These are phyloP conservation scores for Pyrenophora seminiperda DNA, from an alignment of 2,329 filamentous ascomycete genomes.

Conservation along the genomic window DNA sequence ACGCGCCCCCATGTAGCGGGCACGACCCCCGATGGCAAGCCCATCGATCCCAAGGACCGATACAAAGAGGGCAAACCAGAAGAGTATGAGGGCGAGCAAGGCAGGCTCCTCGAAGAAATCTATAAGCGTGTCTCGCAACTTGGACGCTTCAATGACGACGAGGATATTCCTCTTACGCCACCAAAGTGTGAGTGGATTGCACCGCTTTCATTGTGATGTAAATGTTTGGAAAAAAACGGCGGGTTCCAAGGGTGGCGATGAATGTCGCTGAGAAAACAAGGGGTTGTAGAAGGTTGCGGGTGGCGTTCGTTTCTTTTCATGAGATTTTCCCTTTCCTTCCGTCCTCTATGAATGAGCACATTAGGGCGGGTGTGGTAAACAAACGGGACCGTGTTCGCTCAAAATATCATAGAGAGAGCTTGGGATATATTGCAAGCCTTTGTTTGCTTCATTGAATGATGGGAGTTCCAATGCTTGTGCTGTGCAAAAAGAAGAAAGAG, in stretches of 20 bases:
- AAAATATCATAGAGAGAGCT: no score
- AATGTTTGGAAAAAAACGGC: not conserved
- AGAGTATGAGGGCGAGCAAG: slow-evolving; percentile 63
- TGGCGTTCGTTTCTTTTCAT: no score
- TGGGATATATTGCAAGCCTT: no score
- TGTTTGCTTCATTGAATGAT: no score
- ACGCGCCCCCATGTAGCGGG: slow-evolving; percentile 13
- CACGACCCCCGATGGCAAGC: slow-evolving; percentile 12
- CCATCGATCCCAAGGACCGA: slow-evolving; percentile 47
- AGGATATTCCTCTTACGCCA: slow-evolving; percentile 75
- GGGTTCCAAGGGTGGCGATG: no score
- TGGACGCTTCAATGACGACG: slow-evolving; percentile 70
- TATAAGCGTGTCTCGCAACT: slow-evolving; percentile 69
- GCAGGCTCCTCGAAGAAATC: slow-evolving; percentile 58
- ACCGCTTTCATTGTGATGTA: slow-evolving; percentile 4
- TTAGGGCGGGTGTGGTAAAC: no score
- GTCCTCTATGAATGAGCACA: no score
- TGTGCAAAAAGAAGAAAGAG: not conserved
- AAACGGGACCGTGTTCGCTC: no score
- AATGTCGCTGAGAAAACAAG: no score
- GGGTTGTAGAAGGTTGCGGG: not conserved
- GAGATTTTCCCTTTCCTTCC: no score
- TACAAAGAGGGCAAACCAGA: slow-evolving; percentile 65
- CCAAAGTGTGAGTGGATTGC: slow-evolving; percentile 71
- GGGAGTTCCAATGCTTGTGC: no score